Percentiles rank a stretch among this genome's conserved stretches.
Conservation (phyloP, 345 rosid genomes). For the Ceriops tagal region DNA sequence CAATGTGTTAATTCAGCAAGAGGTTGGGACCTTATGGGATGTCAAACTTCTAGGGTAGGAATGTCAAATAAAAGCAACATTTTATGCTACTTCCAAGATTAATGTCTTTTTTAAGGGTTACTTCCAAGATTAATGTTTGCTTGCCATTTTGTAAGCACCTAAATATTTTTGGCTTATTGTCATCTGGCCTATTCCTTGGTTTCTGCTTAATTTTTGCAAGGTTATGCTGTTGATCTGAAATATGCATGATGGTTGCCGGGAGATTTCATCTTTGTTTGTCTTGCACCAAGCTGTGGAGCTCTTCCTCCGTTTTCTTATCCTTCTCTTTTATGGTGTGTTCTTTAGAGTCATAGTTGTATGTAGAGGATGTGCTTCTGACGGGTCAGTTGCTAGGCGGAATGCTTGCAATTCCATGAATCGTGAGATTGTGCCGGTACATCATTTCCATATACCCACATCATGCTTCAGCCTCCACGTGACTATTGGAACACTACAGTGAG, state of each 20-base stretch:
- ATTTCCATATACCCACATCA: too few relatives aligned
- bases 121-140: conserved; percentile 1
- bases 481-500: too few relatives aligned
- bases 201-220: conserved; percentile 13
- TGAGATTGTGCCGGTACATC: too few relatives aligned
- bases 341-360: not conserved
- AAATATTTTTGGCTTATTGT: not conserved
- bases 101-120: conserved; percentile 1
- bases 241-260: not conserved
- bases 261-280: not conserved
- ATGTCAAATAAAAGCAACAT: conserved; percentile 9
- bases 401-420: too few relatives aligned
- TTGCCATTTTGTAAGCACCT: conserved; percentile 3
- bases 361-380: too few relatives aligned
- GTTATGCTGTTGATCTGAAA: not conserved
- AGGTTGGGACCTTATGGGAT: conserved; percentile 14
- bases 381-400: too few relatives aligned
- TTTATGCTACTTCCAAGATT: not conserved
- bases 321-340: not conserved
- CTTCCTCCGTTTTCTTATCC: not conserved
- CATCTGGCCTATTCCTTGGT: not conserved
- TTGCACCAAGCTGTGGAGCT: not conserved
- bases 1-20: conserved; percentile 26
- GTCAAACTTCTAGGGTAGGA: conserved; percentile 13
- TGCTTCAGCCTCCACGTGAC: too few relatives aligned